Percentiles rank a stretch among this genome's conserved stretches.
These are phyloP conservation scores for Taphrina pruni DNA, from an alignment of 1,139 yeast species.

Conservation along the genomic window DNA sequence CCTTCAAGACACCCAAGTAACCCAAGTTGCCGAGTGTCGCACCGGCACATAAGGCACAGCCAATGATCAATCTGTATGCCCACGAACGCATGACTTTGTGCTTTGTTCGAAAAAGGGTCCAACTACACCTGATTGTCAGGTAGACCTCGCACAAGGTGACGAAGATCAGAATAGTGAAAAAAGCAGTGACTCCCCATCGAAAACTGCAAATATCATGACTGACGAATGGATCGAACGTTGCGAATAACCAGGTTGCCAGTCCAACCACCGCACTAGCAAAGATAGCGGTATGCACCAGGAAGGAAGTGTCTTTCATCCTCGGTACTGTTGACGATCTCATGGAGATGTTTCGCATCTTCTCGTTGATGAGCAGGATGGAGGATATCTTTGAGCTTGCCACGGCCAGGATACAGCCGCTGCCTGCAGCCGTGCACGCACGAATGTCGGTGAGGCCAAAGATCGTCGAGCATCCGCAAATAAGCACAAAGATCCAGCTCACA, in stretches of 20 bases:
- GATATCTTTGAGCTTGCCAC: not conserved
- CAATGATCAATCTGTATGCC: conserved; percentile 8
- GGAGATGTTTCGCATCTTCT: conserved; percentile 1
- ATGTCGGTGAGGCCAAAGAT: conserved; percentile 10
- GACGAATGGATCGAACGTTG: not conserved
- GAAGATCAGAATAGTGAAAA: not conserved
- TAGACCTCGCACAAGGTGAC: not conserved
- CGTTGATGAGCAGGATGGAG: conserved; percentile 10
- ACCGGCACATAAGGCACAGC: not conserved
- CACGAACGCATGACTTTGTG: conserved; percentile 16
- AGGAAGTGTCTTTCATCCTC: not conserved
- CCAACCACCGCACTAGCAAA: not conserved
- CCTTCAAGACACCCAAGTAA: not conserved
- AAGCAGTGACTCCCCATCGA: not conserved
- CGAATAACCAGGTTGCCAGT: not conserved
- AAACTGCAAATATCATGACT: not conserved
- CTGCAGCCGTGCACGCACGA: not conserved
- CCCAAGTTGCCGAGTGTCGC: conserved; percentile 10
- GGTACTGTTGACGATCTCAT: not conserved
- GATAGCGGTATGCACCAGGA: not conserved
- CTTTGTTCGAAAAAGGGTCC: not conserved
- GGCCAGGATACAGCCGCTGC: not conserved
- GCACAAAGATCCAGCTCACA: not conserved
- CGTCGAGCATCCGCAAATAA: not conserved
- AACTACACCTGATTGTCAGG: conserved; percentile 10